Evolutionary conservation across 73 alveolate species (phyloP), one percentile per base, ranked within the genome.

Genomic region (Durusdinium trenchii): DNA sequence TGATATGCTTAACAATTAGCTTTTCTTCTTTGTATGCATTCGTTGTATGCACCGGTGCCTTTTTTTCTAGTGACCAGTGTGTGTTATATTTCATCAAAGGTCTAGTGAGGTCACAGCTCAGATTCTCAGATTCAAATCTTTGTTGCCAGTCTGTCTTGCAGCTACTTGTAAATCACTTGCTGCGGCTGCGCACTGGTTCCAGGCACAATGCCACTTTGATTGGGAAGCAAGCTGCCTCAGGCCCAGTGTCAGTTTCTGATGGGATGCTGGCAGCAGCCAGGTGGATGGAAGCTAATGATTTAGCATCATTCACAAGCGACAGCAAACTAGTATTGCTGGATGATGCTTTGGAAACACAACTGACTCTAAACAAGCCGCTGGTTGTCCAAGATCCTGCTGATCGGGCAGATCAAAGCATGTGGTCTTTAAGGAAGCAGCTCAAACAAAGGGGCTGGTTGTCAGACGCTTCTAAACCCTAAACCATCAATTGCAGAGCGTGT

Each of bases 351-450:
- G 35, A 38, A 50, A 84, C 43, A 6, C 38, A 23, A 38, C 48
- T 76, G 5, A 52, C 28, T 32, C 57, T 84, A 2, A 26, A 47
- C 73, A 0, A 50, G 6, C 94, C 94, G 48, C n/a, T n/a, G 1
- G 42, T 84, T 32, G 75, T 84, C 36, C 20, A 23, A 32, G 42
- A 84, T 52, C 62, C 69, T 3, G 69, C n/a, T 1, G 54, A 84
- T 36, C 23, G 67, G 18, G 32, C 30, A 12, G 84, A 73, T 36
- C 84, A 73, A 3, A 42, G 71, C 40, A 51, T 57, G 48, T 84
- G 94, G 94, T 36, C 52, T 10, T 51, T 84, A 51, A 52, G 76
- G 20, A 84, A 84, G 54, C 46, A 84, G 35, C 45, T 84, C 16
- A 7, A 14, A n/a, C 76, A 47, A 9, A 16, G 9, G 43, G 94